phyloP scores from a whole-genome alignment of 2,329 filamentous ascomycete species.

The Neurospora sp. region DNA sequence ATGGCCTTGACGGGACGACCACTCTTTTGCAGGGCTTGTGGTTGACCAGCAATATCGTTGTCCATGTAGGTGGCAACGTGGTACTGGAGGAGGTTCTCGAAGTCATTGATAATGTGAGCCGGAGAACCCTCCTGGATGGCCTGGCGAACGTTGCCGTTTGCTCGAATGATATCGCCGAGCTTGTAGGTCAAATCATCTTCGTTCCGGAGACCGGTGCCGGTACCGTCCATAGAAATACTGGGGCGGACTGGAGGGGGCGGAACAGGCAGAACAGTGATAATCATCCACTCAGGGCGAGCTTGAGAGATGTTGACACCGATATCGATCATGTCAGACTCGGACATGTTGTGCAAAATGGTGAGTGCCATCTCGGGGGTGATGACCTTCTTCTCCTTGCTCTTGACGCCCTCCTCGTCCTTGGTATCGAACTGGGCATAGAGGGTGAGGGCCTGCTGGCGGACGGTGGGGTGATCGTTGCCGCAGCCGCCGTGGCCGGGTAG shows the following conservation, averaged over 20 bases:
- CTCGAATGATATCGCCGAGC: slow-evolving; percentile 93
- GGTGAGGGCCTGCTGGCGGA: slow-evolving; percentile 78
- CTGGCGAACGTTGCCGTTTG: slow-evolving; percentile 88
- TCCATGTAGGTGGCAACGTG: slow-evolving; percentile 99
- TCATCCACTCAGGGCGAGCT: slow-evolving; percentile 96
- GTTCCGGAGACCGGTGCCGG: slow-evolving; percentile 80
- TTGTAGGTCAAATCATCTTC: slow-evolving; percentile 99
- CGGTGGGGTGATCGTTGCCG: slow-evolving; percentile 79
- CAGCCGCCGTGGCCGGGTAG: slow-evolving; percentile 67
- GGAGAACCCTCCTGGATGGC: slow-evolving; percentile 87
- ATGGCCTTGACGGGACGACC: slow-evolving; percentile 95
- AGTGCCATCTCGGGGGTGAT: slow-evolving; percentile 80
- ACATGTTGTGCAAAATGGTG: slow-evolving; percentile 77
- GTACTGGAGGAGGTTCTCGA: slow-evolving; percentile 86
- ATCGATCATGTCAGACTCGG: slow-evolving; percentile 67
- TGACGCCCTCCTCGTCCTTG: slow-evolving; percentile 65
- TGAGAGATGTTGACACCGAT: slow-evolving; percentile 94
- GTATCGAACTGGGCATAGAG: slow-evolving; percentile 68
- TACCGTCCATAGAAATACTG: slow-evolving; percentile 94
- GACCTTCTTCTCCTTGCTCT: slow-evolving; percentile 65
- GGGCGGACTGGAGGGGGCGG: slow-evolving; percentile 92
- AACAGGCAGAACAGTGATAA: slow-evolving; percentile 87
- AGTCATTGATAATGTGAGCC: slow-evolving; percentile 82
- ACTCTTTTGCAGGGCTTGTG: slow-evolving; percentile 91
- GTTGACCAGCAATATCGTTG: slow-evolving; percentile 94